phyloP scores from a whole-genome alignment of 306 rosid genomes.

The Casuarina cunninghamiana region DNA sequence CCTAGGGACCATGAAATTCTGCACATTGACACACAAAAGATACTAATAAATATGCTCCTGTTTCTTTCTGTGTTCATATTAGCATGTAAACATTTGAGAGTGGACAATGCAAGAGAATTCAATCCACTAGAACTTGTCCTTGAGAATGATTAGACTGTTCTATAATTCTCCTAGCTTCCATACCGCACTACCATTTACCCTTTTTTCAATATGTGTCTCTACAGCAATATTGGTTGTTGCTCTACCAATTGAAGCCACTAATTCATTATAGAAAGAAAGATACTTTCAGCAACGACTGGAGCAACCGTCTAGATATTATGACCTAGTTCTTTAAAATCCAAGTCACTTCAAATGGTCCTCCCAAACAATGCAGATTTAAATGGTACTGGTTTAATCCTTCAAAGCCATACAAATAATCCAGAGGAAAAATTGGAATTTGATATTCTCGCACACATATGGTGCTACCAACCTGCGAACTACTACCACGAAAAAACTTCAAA shows the following conservation, averaged over 20 bases:
- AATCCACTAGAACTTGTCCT: background rate
- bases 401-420: background rate
- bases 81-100: background rate
- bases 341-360: background rate
- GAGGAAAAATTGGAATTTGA: constrained; percentile 7
- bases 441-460: background rate
- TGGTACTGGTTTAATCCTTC: background rate
- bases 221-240: background rate
- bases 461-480: background rate
- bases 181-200: background rate
- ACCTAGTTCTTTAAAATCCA: background rate
- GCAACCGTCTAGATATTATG: background rate
- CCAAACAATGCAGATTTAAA: constrained; percentile 7
- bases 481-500: background rate
- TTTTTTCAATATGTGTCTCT: background rate
- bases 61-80: background rate
- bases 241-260: background rate
- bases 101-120: background rate
- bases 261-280: background rate
- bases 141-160: background rate
- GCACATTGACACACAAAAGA: background rate
- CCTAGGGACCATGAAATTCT: background rate
- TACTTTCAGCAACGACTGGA: background rate
- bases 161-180: background rate
- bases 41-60: background rate